phyloP scores from a whole-genome alignment of 768 basidiomycete genomes.

The Psilocybe cyanescens region DNA sequence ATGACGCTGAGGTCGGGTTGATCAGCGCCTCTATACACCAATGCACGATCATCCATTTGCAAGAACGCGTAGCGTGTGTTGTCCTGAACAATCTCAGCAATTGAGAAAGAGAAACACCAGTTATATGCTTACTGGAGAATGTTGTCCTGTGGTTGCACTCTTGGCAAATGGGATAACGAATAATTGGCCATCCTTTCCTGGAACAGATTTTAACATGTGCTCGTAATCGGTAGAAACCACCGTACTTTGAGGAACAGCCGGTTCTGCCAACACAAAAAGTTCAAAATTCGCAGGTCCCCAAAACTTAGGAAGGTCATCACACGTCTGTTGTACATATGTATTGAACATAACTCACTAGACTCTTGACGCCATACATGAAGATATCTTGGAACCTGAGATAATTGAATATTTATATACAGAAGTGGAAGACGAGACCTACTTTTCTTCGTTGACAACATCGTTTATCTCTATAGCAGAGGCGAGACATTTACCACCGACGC shows the following conservation, averaged over 20 bases:
- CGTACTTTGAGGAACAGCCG: constrained; percentile 51
- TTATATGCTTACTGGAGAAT: constrained; percentile 74
- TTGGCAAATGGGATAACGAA: constrained; percentile 93
- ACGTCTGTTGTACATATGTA: background rate
- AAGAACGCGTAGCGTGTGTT: constrained; percentile 96
- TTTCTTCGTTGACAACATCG: constrained; percentile 59
- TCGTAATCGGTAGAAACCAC: constrained; percentile 1
- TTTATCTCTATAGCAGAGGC: constrained; percentile 78
- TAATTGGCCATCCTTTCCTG: constrained; percentile 70
- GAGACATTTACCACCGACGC: constrained; percentile 85
- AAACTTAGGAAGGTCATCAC: constrained; percentile 54
- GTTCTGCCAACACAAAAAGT: constrained; percentile 71
- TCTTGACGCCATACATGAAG: constrained; percentile 82
- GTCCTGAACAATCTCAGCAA: constrained; percentile 54
- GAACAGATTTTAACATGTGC: constrained; percentile 3
- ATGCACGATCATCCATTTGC: constrained; percentile 91
- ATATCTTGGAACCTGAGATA: constrained; percentile 68
- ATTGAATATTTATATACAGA: constrained; percentile 1
- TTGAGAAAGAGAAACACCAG: background rate
- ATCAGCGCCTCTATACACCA: constrained; percentile 95
- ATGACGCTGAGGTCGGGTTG: constrained; percentile 99
- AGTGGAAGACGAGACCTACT: constrained; percentile 32
- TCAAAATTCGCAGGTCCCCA: constrained; percentile 96
- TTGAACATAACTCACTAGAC: constrained; percentile 58
- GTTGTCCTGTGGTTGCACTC: constrained; percentile 90